Base-by-base conservation (phyloP, 495 filamentous ascomycete species). In the Pyrenula massariospora region DNA sequence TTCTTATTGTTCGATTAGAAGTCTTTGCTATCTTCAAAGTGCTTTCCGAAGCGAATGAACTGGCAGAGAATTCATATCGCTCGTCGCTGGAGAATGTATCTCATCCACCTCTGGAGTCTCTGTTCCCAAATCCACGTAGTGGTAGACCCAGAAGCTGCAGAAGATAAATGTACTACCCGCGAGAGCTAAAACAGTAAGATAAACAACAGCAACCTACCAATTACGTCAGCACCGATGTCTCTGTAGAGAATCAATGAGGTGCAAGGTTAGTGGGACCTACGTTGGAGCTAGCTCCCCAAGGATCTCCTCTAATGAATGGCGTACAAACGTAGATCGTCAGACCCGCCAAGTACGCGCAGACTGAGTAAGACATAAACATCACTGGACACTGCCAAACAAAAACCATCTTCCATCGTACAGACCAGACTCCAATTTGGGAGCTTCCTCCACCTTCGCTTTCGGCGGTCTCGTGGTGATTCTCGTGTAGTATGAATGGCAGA, bases 371-470 rank as follows among this genome's bases (percentile, higher is more conserved):
- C 22, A 66, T 58, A 25, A 69, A 62, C 66, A 69, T 69, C 1
- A 58, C 55, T 11, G 63, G 61, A 10, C 62, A 62, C 52, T 69
- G 66, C 66, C 66, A 69, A 0, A 63, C 63, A 52, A 69, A 69
- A 1, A 67, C 60, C 66, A 69, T 61, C 25, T 60, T 64, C 62
- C 60, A 63, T 5, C 55, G 5, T 0, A 58, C 58, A 21, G n/a
- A 57, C 60, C 60, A 63, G 24, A 47, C 22, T 5, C 56, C 56
- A 12, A 42, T 25, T 10, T 10, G 25, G 19, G 1, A 21, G 0
- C 10, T 1, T n/a, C 22, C 42, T 15, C 1, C 10, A 15, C 24
- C 3, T 3, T 54, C 58, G 2, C 25, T 15, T 25, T 20, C 22
- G 21, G 24, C 12, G 2, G 22, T 19, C 25, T 12, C 49, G 12